Conservation (phyloP, 2,329 filamentous ascomycete genomes). For the Cladophialophora psammophila region DNA sequence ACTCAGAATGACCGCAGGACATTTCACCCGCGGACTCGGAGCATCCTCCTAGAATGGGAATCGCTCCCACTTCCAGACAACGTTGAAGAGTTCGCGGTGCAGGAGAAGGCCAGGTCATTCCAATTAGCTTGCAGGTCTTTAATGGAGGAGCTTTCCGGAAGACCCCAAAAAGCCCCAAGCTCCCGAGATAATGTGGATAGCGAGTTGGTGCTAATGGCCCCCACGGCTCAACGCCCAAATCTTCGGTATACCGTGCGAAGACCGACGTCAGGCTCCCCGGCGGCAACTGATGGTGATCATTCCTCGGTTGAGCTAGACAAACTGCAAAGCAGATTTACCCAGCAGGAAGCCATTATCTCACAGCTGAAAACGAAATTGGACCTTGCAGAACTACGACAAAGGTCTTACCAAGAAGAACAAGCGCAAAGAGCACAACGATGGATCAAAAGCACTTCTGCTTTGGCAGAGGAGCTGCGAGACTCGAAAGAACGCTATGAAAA, state of each 20-base stretch:
- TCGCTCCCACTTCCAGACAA: constrained; percentile 25
- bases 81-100: not conserved
- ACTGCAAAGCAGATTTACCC: constrained; percentile 16
- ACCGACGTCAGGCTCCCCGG: not conserved
- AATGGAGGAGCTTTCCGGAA: constrained; percentile 18
- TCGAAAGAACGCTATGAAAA: constrained; percentile 18
- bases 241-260: constrained; percentile 24
- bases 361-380: constrained; percentile 24
- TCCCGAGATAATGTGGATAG: constrained; percentile 10
- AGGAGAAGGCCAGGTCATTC: constrained; percentile 25
- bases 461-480: constrained; percentile 23
- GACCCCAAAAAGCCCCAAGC: not conserved
- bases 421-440: constrained; percentile 19
- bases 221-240: not conserved
- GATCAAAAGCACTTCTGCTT: constrained; percentile 13
- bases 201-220: constrained; percentile 22
- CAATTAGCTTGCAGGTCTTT: constrained; percentile 24
- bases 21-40: constrained; percentile 27
- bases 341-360: constrained; percentile 21
- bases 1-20: constrained; percentile 25
- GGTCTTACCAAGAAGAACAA: constrained; percentile 19
- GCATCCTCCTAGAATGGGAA: constrained; percentile 34
- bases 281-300: not conserved
- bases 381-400: constrained; percentile 21
- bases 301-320: constrained; percentile 10